Evolutionary conservation across 2,329 filamentous ascomycete species (phyloP).

Genomic region (Colletotrichum costaricense): DNA sequence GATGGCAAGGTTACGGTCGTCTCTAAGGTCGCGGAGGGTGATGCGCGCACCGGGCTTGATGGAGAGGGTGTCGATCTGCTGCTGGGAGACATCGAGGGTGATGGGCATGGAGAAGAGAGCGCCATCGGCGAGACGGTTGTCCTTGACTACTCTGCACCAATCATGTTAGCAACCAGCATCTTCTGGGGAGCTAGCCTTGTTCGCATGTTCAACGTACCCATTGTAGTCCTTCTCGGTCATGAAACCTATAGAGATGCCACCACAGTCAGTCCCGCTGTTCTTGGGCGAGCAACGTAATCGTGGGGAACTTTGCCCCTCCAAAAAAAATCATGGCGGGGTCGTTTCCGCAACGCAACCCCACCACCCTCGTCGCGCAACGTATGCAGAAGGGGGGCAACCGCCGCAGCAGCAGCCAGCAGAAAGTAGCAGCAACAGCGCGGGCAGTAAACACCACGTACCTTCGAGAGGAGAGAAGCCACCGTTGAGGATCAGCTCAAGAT

Average conservation of each 20-base stretch:
- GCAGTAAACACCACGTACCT: constrained; percentile 67
- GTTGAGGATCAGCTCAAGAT: constrained; percentile 96
- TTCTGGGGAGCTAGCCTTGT: background rate
- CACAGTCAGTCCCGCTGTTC: constrained; percentile 26
- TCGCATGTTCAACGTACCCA: constrained; percentile 67
- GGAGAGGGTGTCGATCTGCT: constrained; percentile 78
- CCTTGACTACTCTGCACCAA: constrained; percentile 80
- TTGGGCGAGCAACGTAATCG: constrained; percentile 22
- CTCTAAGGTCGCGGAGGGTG: constrained; percentile 93
- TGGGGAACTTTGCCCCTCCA: constrained; percentile 25
- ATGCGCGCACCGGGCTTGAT: constrained; percentile 85
- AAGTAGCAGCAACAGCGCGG: background rate
- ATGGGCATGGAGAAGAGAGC: constrained; percentile 97
- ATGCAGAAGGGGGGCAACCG: background rate
- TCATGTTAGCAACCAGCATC: constrained; percentile 42
- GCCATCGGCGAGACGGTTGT: constrained; percentile 88
- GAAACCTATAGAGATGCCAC: constrained; percentile 73
- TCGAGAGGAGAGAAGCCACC: constrained; percentile 98
- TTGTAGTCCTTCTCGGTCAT: constrained; percentile 98
- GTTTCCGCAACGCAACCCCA: constrained; percentile 33
- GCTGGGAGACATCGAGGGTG: constrained; percentile 84
- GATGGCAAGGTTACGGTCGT: constrained; percentile 96
- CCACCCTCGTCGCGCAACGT: constrained; percentile 16
- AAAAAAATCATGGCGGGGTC: constrained; percentile 31
- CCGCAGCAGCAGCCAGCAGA: no score